Percentiles rank a stretch among this genome's conserved stretches.
phyloP scores from a whole-genome alignment of 176 grass and related monocot genomes.

The Lolium rigidum region DNA sequence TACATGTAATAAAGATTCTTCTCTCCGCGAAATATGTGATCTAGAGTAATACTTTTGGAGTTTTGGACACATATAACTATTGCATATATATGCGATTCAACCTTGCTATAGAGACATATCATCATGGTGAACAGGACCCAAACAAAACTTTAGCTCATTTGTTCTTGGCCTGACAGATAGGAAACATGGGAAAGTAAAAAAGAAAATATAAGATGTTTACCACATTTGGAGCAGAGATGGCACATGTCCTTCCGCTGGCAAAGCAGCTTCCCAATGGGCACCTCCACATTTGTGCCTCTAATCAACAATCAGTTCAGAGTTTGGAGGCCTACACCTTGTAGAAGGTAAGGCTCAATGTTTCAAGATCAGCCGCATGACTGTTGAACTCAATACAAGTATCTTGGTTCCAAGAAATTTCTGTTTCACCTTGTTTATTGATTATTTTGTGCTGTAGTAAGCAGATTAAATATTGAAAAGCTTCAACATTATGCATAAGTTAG shows the following conservation, averaged over 20 bases:
- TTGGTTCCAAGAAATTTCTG: constrained; percentile 38
- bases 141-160: constrained; percentile 43
- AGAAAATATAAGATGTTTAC: constrained; percentile 47
- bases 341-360: constrained; percentile 47
- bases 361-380: constrained; percentile 27
- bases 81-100: constrained; percentile 70
- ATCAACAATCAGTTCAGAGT: constrained; percentile 52
- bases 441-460: too few species aligned
- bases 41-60: constrained; percentile 59
- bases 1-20: constrained; percentile 49
- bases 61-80: constrained; percentile 66
- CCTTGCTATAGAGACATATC: constrained; percentile 37
- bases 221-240: constrained; percentile 52
- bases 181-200: not conserved
- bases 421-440: constrained; percentile 12
- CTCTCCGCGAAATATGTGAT: constrained; percentile 43
- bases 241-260: constrained; percentile 47
- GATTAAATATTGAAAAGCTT: too few species aligned
- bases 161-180: not conserved
- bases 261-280: constrained; percentile 74
- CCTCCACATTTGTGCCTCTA: constrained; percentile 90
- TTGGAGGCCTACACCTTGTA: constrained; percentile 39
- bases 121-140: too few species aligned
- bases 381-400: constrained; percentile 27
- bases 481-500: too few species aligned